Base-by-base conservation (phyloP, 2,329 filamentous ascomycete genomes). In the Endoconidiophora polonica region DNA sequence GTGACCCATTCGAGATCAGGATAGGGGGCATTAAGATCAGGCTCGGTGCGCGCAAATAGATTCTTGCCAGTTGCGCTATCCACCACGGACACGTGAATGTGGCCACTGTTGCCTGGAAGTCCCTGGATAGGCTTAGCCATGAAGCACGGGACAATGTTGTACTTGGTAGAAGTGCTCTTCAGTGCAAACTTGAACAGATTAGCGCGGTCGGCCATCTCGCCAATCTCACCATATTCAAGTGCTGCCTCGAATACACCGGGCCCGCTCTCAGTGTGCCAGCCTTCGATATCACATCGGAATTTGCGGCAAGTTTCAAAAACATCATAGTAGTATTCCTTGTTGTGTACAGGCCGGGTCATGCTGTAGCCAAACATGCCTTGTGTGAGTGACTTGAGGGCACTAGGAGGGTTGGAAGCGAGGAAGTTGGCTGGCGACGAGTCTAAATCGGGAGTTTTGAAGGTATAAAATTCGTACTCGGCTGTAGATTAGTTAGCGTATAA, bases 331-430 rank as follows among this genome's bases (percentile, higher is more conserved):
- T 90, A 94, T 40, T 91, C 85, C 65, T 93, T 80, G 64, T 94
- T 94, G 60, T 93, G 86, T 1, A 88, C 77, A 0, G 88, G 84
- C 20, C 87, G 73, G 7, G 85, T 94, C 56, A 94, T 69, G 55
- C 85, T 91, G 69, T 95, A 95, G 53, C 87, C 88, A 59, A 94
- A 94, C 88, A 94, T 94, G 60, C 88, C 88, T 61, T 94, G 85
- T 6, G 88, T 94, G 46, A 95, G 68, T 22, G 83, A 71, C 0
- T 86, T 86, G 6, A 94, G 73, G n/a, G 77, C 65, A 45, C 81
- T 69, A 12, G 83, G 77, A 0, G 84, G 74, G 62, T 93, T 86
- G 5, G 81, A 68, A 59, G 76, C 73, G 37, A 93, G 74, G 63
- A 84, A 94, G 5, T 73, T 67, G 22, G 86, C 83, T 1, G 86